Evolutionary conservation across 352 stramenopile species (phyloP), one percentile per base, ranked within the genome.

Genomic region (Phytophthora ramorum): DNA sequence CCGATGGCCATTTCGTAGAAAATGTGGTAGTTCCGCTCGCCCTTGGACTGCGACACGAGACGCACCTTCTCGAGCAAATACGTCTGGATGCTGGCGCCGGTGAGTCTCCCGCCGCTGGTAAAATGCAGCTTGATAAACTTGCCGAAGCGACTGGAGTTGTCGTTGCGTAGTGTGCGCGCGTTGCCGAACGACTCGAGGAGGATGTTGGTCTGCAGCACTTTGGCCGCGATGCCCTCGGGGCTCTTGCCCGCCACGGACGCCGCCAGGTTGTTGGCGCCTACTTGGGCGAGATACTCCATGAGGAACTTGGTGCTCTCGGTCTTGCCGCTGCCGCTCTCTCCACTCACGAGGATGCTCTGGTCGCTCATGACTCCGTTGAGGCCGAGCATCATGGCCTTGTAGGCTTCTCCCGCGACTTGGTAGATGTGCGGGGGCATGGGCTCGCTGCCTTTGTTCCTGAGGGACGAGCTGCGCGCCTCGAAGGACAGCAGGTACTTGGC

Each of bases 1-100:
- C 81, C 83, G 38, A 81, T 76, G 26, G 82, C 67, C 78, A 96
- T 89, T 67, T 95, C 80, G 54, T 95, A 96, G 47, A 96, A 94
- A 41, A 94, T 86, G 67, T 96, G 89, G 64, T 94, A 96, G 69
- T 93, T 95, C 40, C 89, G 75, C 65, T 96, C 89, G 24, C 83
- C 83, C 13, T 80, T 80, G 32, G 83, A 89, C 75, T 96, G 87
- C 26, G 83, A 96, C 17, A 96, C 83, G 17, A 97, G 70, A 0
- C 92, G 87, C 17, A 97, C 90, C 73, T 98, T 99, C 69, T 99
- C 96, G 34, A 98, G 79, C 28, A 99, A 76, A 70, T 99, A 99
- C 2, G 89, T 98, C 66, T 96, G 86, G 53, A 98, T 97, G 44
- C 78, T 92, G 22, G 91, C 92, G 38, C 91, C 90, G 9, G 85